These are phyloP conservation scores for Chimonanthus praecox DNA, from an alignment of 164 flowering plant genomes.

Conservation along the genomic window DNA sequence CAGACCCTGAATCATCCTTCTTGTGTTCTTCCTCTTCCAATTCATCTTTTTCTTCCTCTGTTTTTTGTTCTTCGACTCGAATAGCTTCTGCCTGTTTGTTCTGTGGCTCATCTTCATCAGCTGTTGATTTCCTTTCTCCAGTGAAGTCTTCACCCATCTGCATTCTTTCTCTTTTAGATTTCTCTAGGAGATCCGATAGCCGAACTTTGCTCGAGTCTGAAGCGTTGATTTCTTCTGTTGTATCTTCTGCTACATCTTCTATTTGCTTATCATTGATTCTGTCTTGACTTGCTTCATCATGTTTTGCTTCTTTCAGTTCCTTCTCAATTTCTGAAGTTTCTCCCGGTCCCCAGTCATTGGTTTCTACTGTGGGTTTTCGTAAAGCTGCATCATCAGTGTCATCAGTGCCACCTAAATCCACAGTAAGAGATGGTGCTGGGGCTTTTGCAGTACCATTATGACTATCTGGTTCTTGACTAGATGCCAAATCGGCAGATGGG, in stretches of 20 bases:
- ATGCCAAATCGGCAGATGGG: slow-evolving; percentile 1
- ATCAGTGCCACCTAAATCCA: slow-evolving; percentile 11
- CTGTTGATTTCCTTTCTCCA: slow-evolving; percentile 11
- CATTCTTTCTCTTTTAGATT: slow-evolving; percentile 23
- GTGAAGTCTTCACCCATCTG: slow-evolving; percentile 11
- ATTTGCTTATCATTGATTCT: not conserved
- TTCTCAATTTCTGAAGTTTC: slow-evolving; percentile 12
- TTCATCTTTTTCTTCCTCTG: slow-evolving; percentile 29
- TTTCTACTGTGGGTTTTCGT: slow-evolving; percentile 8
- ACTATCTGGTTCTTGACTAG: not conserved
- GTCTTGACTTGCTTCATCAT: slow-evolving; percentile 10
- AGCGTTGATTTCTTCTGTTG: slow-evolving; percentile 11
- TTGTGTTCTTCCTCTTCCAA: slow-evolving; percentile 35
- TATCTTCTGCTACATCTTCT: slow-evolving; percentile 8
- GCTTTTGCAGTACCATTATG: slow-evolving; percentile 6
- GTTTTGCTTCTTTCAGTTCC: slow-evolving; percentile 17
- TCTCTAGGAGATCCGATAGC: slow-evolving; percentile 21
- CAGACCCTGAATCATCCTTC: slow-evolving; percentile 31
- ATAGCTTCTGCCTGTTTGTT: slow-evolving; percentile 19
- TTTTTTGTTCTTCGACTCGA: slow-evolving; percentile 26
- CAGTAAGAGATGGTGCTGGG: slow-evolving; percentile 6
- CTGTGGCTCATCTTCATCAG: slow-evolving; percentile 17
- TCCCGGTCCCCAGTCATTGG: slow-evolving; percentile 13
- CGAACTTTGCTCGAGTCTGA: slow-evolving; percentile 11
- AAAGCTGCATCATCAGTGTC: slow-evolving; percentile 5